These are phyloP conservation scores for Sphaerobolus stellatus DNA, from an alignment of 1,284 basidiomycete genomes.

Conservation along the genomic window DNA sequence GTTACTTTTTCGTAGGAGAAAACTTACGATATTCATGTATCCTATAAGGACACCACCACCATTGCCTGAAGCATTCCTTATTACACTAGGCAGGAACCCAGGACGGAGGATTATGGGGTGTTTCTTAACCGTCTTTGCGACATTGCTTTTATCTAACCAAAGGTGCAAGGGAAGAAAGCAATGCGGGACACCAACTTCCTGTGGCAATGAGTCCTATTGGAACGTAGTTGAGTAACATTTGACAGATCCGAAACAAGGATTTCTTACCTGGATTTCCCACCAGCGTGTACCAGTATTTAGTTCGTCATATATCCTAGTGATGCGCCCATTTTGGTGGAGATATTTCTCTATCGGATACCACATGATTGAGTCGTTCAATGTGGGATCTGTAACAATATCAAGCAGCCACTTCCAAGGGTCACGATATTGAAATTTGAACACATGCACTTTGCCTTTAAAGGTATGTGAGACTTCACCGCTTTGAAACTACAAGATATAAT, in stretches of 20 bases:
- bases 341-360: not conserved
- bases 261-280: slow-evolving; percentile 25
- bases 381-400: not conserved
- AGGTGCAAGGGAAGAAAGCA: slow-evolving; percentile 29
- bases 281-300: slow-evolving; percentile 26
- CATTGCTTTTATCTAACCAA: slow-evolving; percentile 32
- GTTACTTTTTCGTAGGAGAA: too few relatives aligned
- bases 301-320: slow-evolving; percentile 22
- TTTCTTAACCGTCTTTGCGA: slow-evolving; percentile 26
- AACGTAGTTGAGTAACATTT: too few relatives aligned
- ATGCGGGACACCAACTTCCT: slow-evolving; percentile 17
- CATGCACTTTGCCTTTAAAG: not conserved
- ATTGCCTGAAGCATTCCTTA: slow-evolving; percentile 33
- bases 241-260: not conserved
- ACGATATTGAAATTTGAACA: not conserved
- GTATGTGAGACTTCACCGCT: not conserved
- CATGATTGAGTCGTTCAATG: not conserved
- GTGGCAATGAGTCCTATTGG: slow-evolving; percentile 11
- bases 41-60: slow-evolving; percentile 23
- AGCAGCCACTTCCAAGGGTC: not conserved
- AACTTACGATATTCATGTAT: slow-evolving; percentile 24
- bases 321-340: not conserved
- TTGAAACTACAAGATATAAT: not conserved
- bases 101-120: slow-evolving; percentile 28
- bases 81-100: slow-evolving; percentile 24